Percentiles rank a stretch among this genome's conserved stretches.
These are phyloP conservation scores for Pholiota conissans DNA, from an alignment of 768 basidiomycete genomes.

Conservation along the genomic window DNA sequence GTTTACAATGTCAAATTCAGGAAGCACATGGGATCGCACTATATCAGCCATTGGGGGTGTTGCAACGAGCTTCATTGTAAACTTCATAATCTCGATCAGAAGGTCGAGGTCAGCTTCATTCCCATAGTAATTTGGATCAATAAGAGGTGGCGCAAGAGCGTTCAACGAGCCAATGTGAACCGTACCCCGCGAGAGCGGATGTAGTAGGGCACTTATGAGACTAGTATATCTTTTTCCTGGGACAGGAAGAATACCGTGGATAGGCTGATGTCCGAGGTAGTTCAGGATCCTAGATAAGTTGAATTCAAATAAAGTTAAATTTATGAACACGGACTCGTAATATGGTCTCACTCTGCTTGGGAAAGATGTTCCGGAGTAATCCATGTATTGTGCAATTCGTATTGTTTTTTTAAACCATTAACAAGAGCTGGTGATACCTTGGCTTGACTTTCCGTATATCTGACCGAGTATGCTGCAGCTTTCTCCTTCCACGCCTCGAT, in stretches of 20 bases:
- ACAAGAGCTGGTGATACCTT: background rate
- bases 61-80: slow-evolving; percentile 1
- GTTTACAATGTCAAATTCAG: background rate
- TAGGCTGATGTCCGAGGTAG: background rate
- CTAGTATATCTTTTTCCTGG: slow-evolving; percentile 1
- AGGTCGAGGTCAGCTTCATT: slow-evolving; percentile 8
- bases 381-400: background rate
- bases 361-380: background rate
- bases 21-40: slow-evolving; percentile 6
- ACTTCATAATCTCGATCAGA: background rate
- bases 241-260: background rate
- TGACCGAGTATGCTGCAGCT: background rate
- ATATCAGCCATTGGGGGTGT: slow-evolving; percentile 6
- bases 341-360: background rate
- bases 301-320: background rate
- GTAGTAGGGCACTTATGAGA: background rate
- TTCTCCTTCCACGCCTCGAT: background rate
- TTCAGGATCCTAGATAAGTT: background rate
- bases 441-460: background rate
- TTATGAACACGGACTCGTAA: background rate
- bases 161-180: slow-evolving; percentile 7
- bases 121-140: slow-evolving; percentile 9
- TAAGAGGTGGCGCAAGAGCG: slow-evolving; percentile 4
- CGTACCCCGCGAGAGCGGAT: slow-evolving; percentile 4
- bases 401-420: background rate